Evolutionary conservation across 148 eudicot genomes (phyloP).

Genomic region (Cornus kousa): DNA sequence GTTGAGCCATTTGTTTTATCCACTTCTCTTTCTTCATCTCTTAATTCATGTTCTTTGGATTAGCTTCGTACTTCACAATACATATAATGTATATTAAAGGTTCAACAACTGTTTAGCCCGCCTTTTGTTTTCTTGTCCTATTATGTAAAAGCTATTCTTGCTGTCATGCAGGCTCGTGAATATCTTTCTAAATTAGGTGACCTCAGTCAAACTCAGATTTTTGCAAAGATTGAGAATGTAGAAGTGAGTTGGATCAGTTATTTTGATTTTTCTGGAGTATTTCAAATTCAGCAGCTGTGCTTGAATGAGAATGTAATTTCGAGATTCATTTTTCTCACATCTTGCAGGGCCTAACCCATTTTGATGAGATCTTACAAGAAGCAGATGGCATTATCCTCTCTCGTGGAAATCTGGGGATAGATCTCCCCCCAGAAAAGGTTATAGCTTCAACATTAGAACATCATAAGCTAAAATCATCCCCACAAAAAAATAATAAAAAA

Average conservation of each 20-base stretch:
- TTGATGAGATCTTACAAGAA: conserved; percentile 82
- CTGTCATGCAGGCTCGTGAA: conserved; percentile 55
- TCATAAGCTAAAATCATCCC: background rate
- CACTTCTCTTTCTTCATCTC: background rate
- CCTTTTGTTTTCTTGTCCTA: background rate
- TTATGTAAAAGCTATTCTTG: background rate
- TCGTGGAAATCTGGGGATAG: conserved; percentile 90
- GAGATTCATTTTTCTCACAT: background rate
- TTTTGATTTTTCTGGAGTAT: background rate
- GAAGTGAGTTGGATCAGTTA: conserved; percentile 40
- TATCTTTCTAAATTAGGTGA: conserved; percentile 63
- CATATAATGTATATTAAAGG: background rate
- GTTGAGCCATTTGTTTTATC: background rate
- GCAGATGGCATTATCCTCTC: conserved; percentile 90
- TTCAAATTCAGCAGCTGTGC: background rate
- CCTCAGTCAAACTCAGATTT: conserved; percentile 70
- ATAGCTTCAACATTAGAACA: background rate
- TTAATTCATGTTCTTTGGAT: background rate
- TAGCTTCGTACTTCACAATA: background rate
- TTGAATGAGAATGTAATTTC: background rate
- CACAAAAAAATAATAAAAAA: background rate
- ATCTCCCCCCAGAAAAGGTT: conserved; percentile 93
- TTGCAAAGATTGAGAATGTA: conserved; percentile 82
- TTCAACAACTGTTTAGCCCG: background rate
- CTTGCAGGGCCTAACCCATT: conserved; percentile 65